A percentile compares a stretch with the other conserved stretches of the same genome.
Evolutionary conservation across 768 basidiomycete genomes (phyloP).

Genomic region (Russula sp.): DNA sequence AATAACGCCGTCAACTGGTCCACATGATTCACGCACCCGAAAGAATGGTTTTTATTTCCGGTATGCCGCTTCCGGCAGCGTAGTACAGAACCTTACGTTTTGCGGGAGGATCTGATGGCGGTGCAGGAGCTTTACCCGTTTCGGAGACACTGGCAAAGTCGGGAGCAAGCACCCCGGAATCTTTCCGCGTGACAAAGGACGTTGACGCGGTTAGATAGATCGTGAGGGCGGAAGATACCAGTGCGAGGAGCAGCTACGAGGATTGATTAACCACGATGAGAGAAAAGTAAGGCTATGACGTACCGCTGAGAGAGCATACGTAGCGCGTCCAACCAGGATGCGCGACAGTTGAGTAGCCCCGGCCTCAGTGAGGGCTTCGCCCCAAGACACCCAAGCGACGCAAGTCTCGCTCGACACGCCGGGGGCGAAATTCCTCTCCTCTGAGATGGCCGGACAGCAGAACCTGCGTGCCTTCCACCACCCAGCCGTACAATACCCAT

Average conservation of each 20-base stretch:
- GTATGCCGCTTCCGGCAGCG: slow-evolving; percentile 95
- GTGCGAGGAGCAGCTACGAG: slow-evolving; percentile 63
- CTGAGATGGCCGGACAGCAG: slow-evolving; percentile 56
- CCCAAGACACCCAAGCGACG: slow-evolving; percentile 71
- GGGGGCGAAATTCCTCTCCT: slow-evolving; percentile 11
- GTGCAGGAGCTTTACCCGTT: slow-evolving; percentile 19
- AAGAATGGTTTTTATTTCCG: slow-evolving; percentile 93
- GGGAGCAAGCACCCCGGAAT: slow-evolving; percentile 63
- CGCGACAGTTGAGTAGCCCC: slow-evolving; percentile 32
- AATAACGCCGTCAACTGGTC: background rate
- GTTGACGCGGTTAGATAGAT: slow-evolving; percentile 84
- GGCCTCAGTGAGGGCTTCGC: slow-evolving; percentile 42
- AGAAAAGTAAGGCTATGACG: slow-evolving; percentile 29
- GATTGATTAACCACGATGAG: background rate
- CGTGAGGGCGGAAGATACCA: slow-evolving; percentile 71
- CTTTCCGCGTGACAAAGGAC: slow-evolving; percentile 83
- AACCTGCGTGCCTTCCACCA: slow-evolving; percentile 76
- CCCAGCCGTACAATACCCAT: slow-evolving; percentile 69
- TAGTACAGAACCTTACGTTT: slow-evolving; percentile 78
- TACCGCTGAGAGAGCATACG: slow-evolving; percentile 77
- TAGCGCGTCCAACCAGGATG: slow-evolving; percentile 54
- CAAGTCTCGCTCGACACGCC: slow-evolving; percentile 41
- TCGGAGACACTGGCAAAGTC: slow-evolving; percentile 33
- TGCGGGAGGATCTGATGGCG: slow-evolving; percentile 24
- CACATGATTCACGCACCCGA: slow-evolving; percentile 46